These are phyloP conservation scores for Sporormia fimetaria DNA, from an alignment of 495 filamentous ascomycete genomes.

Conservation along the genomic window DNA sequence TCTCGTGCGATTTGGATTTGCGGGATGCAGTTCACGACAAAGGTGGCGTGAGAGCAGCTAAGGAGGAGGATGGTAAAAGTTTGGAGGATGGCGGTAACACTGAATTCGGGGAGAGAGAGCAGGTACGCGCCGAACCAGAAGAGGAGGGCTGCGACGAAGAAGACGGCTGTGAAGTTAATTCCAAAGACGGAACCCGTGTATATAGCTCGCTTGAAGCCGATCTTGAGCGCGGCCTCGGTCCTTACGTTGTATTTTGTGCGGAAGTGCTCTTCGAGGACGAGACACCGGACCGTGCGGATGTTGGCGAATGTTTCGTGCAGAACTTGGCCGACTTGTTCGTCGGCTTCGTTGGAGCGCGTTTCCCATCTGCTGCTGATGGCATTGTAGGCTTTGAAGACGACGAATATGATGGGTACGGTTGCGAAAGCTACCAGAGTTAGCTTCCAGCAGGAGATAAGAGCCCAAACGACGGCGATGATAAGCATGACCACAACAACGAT, in stretches of 20 bases:
- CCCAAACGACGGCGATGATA: slow-evolving; percentile 57
- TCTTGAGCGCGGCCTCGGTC: slow-evolving; percentile 37
- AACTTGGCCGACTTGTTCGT: slow-evolving; percentile 43
- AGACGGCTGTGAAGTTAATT: slow-evolving; percentile 53
- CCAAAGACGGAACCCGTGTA: slow-evolving; percentile 68
- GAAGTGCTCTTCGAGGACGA: slow-evolving; percentile 70
- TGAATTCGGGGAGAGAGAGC: slow-evolving; percentile 37
- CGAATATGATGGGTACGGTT: slow-evolving; percentile 56
- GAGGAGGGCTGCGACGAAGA: slow-evolving; percentile 67
- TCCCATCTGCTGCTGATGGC: slow-evolving; percentile 61
- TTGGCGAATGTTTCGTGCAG: slow-evolving; percentile 73
- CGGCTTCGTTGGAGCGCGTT: slow-evolving; percentile 48
- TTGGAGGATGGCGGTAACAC: slow-evolving; percentile 50
- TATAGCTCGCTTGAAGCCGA: slow-evolving; percentile 47
- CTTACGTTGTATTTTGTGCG: slow-evolving; percentile 49
- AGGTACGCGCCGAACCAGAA: slow-evolving; percentile 73
- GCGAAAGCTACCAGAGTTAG: slow-evolving; percentile 67
- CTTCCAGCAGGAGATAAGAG: slow-evolving; percentile 64
- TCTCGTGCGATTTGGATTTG: slow-evolving; percentile 64
- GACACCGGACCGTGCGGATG: slow-evolving; percentile 65
- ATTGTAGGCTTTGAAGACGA: slow-evolving; percentile 38
- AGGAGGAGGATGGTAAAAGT: slow-evolving; percentile 79
- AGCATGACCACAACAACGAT: slow-evolving; percentile 57
- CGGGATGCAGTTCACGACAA: slow-evolving; percentile 61
- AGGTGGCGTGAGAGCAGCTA: slow-evolving; percentile 58